Base-by-base conservation (phyloP, 208 protist genomes). In the Acanthamoeba divionensis region DNA sequence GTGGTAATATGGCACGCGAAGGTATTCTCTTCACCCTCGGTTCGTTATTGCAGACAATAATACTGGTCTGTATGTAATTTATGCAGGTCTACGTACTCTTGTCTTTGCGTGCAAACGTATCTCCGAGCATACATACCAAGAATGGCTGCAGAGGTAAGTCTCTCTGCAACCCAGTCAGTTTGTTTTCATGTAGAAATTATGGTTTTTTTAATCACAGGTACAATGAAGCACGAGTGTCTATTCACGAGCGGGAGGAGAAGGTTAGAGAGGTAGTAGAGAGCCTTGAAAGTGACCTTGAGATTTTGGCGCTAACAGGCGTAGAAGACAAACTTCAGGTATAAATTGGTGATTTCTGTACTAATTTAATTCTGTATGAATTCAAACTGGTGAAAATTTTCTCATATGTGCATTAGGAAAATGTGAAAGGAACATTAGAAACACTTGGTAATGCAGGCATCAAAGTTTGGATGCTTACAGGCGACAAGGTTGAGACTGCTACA, bases 401-500 rank as follows among this genome's bases (percentile, higher is more conserved):
- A n/a, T n/a, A n/a, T n/a, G 18, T 73, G n/a, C 77, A 33, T 15
- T n/a, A 92, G 82, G 90, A 94, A 33, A 85, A 93, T 15, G 93
- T 96, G 18, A 93, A 93, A 57, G 54, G 94, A 2, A 98, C 98
- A 55, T 93, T 99, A 0, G 98, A 99, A 91, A 96, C 93, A 50
- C 93, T 99, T 0, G 93, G 97, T 62, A 98, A 98, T 94, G 98
- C 98, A n/a, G 98, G 97, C 54, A 97, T 99, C 47, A 98, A 97
- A 52, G 95, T 99, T 8, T 99, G 98, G 98, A 98, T 99, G 95
- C 94, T 99, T 1, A 99, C 98, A 3, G 98, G 98, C 54, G 98
- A 99, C 93, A 99, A 99, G 92, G 90, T 95, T 24, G 92, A 96
- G 44, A 99, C 98, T 18, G 97, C 98, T 21, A 97, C 93, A 21